Evolutionary conservation across 2,329 filamentous ascomycete genomes (phyloP).

Genomic region (Harringtonia lauricola): DNA sequence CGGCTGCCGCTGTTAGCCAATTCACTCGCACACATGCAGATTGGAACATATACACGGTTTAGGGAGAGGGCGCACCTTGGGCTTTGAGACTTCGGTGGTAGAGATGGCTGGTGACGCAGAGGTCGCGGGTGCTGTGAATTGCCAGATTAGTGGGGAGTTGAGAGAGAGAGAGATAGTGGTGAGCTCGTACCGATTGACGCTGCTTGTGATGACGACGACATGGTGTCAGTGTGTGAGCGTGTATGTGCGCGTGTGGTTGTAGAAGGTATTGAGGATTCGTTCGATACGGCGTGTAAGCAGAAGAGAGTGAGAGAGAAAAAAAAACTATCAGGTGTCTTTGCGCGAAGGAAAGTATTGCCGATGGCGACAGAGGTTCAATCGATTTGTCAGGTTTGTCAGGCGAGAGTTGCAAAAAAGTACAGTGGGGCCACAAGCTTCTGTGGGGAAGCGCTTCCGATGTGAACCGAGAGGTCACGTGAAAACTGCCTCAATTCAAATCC

Average conservation of each 20-base stretch:
- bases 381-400: slow-evolving; percentile 1
- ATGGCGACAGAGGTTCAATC: background rate
- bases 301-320: background rate
- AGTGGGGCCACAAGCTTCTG: background rate
- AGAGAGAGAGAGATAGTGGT: background rate
- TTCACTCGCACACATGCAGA: too few relatives aligned
- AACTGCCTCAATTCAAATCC: too few relatives aligned
- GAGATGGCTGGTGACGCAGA: slow-evolving; percentile 14
- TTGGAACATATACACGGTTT: too few relatives aligned
- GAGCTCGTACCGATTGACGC: slow-evolving; percentile 17
- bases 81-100: slow-evolving; percentile 24
- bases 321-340: background rate
- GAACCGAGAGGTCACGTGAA: slow-evolving; percentile 4
- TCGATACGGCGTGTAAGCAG: too few relatives aligned
- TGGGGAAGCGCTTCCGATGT: background rate
- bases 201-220: slow-evolving; percentile 17
- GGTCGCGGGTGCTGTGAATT: background rate
- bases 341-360: background rate
- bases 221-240: slow-evolving; percentile 8
- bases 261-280: background rate
- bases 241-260: background rate
- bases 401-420: background rate
- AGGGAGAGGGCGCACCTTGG: slow-evolving; percentile 25
- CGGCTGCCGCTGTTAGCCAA: slow-evolving; percentile 42
- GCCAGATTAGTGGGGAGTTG: background rate